A percentile compares a stretch with the other conserved stretches of the same genome.
phyloP scores from a whole-genome alignment of 2,329 filamentous ascomycete genomes.

The Calonectria henricotiae region DNA sequence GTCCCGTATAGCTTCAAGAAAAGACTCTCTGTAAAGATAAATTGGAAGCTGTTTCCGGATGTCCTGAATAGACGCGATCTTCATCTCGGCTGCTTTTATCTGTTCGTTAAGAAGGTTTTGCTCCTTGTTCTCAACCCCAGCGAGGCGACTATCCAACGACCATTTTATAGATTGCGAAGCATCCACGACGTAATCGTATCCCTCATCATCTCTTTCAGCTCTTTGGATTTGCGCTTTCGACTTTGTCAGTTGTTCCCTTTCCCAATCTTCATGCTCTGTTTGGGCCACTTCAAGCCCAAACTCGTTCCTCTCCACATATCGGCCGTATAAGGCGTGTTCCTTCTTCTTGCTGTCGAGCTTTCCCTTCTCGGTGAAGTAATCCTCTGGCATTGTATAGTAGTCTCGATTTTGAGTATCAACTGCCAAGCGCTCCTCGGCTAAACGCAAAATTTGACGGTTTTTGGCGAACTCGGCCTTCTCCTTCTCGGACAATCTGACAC shows the following conservation, averaged over 20 bases:
- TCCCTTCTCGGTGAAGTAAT: constrained; percentile 94
- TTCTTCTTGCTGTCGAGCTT: constrained; percentile 92
- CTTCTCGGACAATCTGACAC: constrained; percentile 80
- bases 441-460: constrained; percentile 85
- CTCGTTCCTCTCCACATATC: constrained; percentile 90
- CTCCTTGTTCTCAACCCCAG: constrained; percentile 83
- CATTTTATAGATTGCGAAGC: constrained; percentile 91
- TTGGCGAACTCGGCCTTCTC: constrained; percentile 92
- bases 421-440: constrained; percentile 87
- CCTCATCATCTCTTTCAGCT: constrained; percentile 82
- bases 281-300: constrained; percentile 79
- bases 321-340: constrained; percentile 89
- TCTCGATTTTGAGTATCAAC: constrained; percentile 83
- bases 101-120: constrained; percentile 85
- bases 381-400: constrained; percentile 93
- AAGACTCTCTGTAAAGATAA: constrained; percentile 87
- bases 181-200: constrained; percentile 96
- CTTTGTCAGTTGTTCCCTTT: constrained; percentile 89
- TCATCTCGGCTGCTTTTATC: constrained; percentile 90
- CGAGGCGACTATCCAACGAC: constrained; percentile 80
- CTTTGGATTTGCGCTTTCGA: constrained; percentile 89
- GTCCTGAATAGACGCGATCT: constrained; percentile 90
- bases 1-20: constrained; percentile 88
- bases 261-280: constrained; percentile 97
- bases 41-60: constrained; percentile 93